Base-by-base conservation (phyloP, 257 asterid genomes). In the Solanum peruvianum region DNA sequence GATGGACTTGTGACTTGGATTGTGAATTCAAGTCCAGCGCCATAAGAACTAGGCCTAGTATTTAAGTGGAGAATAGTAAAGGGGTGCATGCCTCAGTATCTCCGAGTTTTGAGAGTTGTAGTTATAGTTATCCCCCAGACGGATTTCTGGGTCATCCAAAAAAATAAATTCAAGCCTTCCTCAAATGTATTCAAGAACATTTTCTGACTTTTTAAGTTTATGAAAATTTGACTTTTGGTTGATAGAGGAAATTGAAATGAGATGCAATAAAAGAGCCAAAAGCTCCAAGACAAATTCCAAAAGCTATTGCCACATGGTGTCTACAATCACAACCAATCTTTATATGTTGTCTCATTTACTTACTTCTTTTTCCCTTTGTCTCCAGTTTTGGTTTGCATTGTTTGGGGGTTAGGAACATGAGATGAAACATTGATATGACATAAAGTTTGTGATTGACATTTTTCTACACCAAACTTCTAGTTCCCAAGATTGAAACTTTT, bases 191-290 rank as follows among this genome's bases (percentile, higher is more conserved):
- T 49, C 58, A 52, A 52, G 62, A 23, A 78, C 16, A 78, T 80
- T 47, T 80, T 27, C 12, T 29, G 20, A 0, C 41, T 11, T 33
- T 29, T 16, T 29, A 9, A 2, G 1, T 47, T 80, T 7, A 11
- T 47, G 67, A 18, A 80, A 78, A 78, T 29, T 47, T 80, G 20
- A 80, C 0, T 80, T n/a, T 45, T 82, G 35, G 9, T 37, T 60
- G 56, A 31, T 37, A 49, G 85, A 37, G 78, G 69, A 27, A 44
- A 45, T 41, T 60, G 71, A 85, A 86, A 83, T 86, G 67, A 41
- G 58, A n/a, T 29, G 3, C 29, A 64, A 47, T 71, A 85, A 75
- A 88, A 88, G 87, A 84, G 89, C 93, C 92, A 91, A 92, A 85
- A 44, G 31, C 77, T 86, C 89, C 84, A 81, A 86, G 86, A 91